Conservation (phyloP, 2,329 filamentous ascomycete species). For the Blastomyces parvus region DNA sequence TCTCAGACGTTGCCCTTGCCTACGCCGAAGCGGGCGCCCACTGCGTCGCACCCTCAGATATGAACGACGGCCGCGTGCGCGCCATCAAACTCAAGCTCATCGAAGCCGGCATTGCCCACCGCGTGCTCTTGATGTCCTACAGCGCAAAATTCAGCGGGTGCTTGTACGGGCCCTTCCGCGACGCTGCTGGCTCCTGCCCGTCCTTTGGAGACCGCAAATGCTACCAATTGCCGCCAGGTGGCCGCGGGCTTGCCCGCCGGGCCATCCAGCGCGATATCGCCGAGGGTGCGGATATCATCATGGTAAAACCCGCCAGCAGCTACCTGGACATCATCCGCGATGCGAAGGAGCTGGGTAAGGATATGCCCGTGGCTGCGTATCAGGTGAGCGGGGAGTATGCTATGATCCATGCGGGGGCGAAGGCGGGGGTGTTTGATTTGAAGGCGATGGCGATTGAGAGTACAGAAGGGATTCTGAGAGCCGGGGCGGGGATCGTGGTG, state of each 20-base stretch:
- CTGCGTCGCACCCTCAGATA: slow-evolving; percentile 93
- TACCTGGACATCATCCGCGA: slow-evolving; percentile 97
- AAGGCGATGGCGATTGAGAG: slow-evolving; percentile 92
- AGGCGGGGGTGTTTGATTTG: slow-evolving; percentile 91
- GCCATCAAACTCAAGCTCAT: slow-evolving; percentile 98
- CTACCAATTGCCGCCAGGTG: slow-evolving; percentile 92
- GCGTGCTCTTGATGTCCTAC: slow-evolving; percentile 91
- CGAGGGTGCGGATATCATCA: slow-evolving; percentile 95
- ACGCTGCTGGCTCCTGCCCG: slow-evolving; percentile 82
- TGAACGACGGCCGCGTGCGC: slow-evolving; percentile 96
- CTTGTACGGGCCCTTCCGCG: slow-evolving; percentile 92
- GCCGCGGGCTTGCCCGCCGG: slow-evolving; percentile 79
- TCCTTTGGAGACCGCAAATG: slow-evolving; percentile 91
- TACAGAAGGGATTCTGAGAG: slow-evolving; percentile 83
- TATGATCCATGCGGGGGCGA: slow-evolving; percentile 94
- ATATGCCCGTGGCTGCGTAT: slow-evolving; percentile 89
- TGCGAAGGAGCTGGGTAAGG: slow-evolving; percentile 84
- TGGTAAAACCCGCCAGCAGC: slow-evolving; percentile 95
- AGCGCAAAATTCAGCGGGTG: slow-evolving; percentile 96
- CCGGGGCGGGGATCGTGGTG: slow-evolving; percentile 85
- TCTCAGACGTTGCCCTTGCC: slow-evolving; percentile 93
- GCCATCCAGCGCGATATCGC: slow-evolving; percentile 83
- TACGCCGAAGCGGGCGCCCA: slow-evolving; percentile 95
- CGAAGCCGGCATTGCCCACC: slow-evolving; percentile 84
- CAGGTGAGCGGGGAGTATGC: slow-evolving; percentile 96